Evolutionary conservation across 176 grass and related monocot genomes (phyloP), one percentile per base, ranked within the genome.

Genomic region (Eleusine indica): DNA sequence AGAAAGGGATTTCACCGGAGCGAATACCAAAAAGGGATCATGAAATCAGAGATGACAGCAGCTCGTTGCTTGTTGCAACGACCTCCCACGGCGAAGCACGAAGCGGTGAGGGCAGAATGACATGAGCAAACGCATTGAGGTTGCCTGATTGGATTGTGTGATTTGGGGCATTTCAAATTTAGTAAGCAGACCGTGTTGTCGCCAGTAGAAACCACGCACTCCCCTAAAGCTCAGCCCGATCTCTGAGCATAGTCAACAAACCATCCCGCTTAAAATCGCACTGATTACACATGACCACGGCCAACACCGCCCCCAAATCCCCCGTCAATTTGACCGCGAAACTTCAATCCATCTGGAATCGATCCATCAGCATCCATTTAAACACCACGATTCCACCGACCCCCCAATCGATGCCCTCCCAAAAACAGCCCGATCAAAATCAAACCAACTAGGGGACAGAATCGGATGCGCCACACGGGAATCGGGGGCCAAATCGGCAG

Each of bases 401-500:
- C 29, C 44, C 57, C 68, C 8, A 19, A 47, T 7, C 29, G 51
- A 1, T 9, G 8, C 17, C 77, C 70, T 62, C 47, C 54, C 5
- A 17, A 1, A 39, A 37, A 64, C 62, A 11, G 15, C 2, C 68
- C 58, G 83, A 90, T 83, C 67, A 82, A 64, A 68, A 30, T 64
- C 11, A n/a, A 68, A 21, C 66, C 38, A 49, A 41, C 75, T 68
- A 11, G 21, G 15, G 12, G 14, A 63, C 7, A 32, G 73, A 79
- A 88, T 81, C 87, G 66, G 58, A 72, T 9, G 54, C 79, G 41
- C 15, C 3, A 30, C 9, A 14, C 2, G 40, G 15, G 40, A 60
- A 74, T 74, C 58, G 43, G 84, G 67, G 52, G 29, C 3, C 29
- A 41, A 82, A 90, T 83, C 74, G 74, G 84, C 25, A 61, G 68